These are phyloP conservation scores for Eurotiales sp. DNA, from an alignment of 2,329 filamentous ascomycete species.

Conservation along the genomic window DNA sequence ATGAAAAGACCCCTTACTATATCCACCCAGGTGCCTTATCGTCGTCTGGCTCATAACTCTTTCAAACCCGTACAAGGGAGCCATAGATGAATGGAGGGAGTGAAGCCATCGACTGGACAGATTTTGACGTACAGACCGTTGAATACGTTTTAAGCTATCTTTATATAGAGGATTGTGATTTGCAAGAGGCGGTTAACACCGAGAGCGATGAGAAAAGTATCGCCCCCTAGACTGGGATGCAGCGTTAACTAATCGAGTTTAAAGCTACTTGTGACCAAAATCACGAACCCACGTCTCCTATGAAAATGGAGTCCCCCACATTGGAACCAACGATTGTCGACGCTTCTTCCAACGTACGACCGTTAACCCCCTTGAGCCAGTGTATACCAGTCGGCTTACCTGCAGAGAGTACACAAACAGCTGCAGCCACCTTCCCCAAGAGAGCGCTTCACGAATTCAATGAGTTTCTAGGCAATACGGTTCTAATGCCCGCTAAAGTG, in stretches of 20 bases:
- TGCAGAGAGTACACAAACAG: background rate
- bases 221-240: background rate
- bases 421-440: background rate
- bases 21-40: background rate
- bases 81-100: background rate
- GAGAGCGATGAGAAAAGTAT: background rate
- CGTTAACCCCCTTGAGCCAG: slow-evolving; percentile 5
- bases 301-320: background rate
- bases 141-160: background rate
- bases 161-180: slow-evolving; percentile 1
- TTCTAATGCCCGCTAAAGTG: slow-evolving; percentile 3
- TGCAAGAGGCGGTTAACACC: background rate
- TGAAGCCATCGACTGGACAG: slow-evolving; percentile 1
- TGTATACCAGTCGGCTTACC: slow-evolving; percentile 4
- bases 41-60: background rate
- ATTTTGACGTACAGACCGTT: background rate
- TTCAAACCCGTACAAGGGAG: background rate
- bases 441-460: background rate
- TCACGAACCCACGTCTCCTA: background rate
- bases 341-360: background rate
- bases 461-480: background rate
- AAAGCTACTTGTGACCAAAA: background rate
- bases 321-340: too few relatives aligned
- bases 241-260: background rate
- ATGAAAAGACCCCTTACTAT: background rate